Evolutionary conservation across 1,139 yeast species (phyloP), one percentile per base, ranked within the genome.

Genomic region (Scheffersomyces stambukii): DNA sequence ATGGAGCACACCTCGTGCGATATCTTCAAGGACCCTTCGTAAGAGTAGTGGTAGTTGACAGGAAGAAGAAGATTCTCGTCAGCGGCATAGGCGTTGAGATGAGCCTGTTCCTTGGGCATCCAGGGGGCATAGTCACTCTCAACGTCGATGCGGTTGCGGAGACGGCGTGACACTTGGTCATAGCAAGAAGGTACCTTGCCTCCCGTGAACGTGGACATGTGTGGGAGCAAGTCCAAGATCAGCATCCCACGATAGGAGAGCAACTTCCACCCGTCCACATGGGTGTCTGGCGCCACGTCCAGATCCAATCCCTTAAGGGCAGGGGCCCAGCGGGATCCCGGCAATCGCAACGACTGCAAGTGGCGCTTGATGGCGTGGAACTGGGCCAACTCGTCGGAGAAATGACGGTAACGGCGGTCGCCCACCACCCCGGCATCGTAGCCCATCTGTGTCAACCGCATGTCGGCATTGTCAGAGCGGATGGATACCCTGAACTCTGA

Each of bases 401-500:
- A 83, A 16, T 60, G 59, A 0, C 43, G 29, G 72, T 78, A 83
- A 39, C 98, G 68, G 4, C 57, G 57, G 17, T 75, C 70, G 3
- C 75, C 46, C 0, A 91, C 82, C 3, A 81, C 81, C 0, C 97
- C 97, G 0, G 70, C 54, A 1, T 63, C 46, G 29, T 71, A 62
- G 1, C 95, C 98, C 37, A 64, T 55, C 33, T 68, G 75, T 0
- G 97, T 89, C 31, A 93, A 60, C 36, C 99, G 64, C 33, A 70
- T 53, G 48, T 93, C 97, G 0, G 99, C 98, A 59, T 91, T 93
- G 53, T 93, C 98, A 1, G 96, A 79, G 35, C 99, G 68, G 6
- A 88, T 82, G 16, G 89, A 80, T 24, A 93, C 75, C 47, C 98
- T 68, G 53, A 86, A 93, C 51, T 93, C 99, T 0, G 95, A 84